Evolutionary conservation across 768 basidiomycete species (phyloP).

Genomic region (Naganishia onofrii): DNA sequence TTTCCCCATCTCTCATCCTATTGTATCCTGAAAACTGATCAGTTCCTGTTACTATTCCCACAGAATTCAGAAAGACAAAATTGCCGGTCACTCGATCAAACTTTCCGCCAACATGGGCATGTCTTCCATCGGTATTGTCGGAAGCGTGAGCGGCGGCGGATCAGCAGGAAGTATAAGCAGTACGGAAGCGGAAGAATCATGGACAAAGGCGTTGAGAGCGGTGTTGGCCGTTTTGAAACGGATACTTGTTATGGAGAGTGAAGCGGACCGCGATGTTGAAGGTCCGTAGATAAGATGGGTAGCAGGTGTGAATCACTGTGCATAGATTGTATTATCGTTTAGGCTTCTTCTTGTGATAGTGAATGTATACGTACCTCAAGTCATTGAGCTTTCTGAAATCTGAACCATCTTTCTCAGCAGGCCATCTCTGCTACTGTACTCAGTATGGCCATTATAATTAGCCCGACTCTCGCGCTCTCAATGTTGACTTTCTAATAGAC

Average conservation of each 20-base stretch:
- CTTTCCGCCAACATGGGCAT: conserved; percentile 69
- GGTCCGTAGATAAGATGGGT: not conserved
- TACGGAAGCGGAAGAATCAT: conserved; percentile 74
- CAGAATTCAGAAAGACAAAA: conserved; percentile 89
- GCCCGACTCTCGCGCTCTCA: no score
- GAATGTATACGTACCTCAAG: no score
- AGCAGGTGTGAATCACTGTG: not conserved
- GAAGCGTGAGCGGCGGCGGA: conserved; percentile 18
- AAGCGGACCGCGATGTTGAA: conserved; percentile 35
- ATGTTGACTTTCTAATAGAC: no score
- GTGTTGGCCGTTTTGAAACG: conserved; percentile 59
- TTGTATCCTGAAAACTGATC: not conserved
- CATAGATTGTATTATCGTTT: conserved; percentile 11
- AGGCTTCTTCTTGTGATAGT: no score
- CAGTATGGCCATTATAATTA: no score
- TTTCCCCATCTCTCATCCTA: not conserved
- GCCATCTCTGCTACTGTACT: no score
- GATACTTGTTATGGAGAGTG: conserved; percentile 49
- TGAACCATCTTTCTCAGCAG: no score
- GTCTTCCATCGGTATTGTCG: conserved; percentile 31
- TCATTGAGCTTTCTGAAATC: no score
- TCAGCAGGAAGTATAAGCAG: conserved; percentile 25
- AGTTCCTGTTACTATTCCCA: not conserved
- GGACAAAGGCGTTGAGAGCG: conserved; percentile 90
- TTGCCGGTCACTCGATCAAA: conserved; percentile 91